These are phyloP conservation scores for Clohesyomyces aquaticus DNA, from an alignment of 495 filamentous ascomycete genomes.

Conservation along the genomic window DNA sequence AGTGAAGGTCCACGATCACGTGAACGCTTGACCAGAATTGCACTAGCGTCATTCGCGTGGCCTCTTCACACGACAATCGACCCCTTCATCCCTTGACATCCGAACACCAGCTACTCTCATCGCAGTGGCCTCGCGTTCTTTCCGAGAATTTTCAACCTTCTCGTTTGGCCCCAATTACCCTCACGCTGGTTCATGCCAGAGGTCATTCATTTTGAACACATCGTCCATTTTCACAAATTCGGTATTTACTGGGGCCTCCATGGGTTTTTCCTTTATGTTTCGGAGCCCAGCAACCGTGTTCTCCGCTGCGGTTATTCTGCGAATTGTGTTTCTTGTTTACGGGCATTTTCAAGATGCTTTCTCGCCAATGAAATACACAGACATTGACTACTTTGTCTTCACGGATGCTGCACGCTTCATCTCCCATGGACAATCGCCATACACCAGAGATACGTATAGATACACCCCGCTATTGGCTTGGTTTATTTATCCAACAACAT, in stretches of 20 bases:
- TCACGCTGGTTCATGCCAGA: not conserved
- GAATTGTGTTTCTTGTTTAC: constrained; percentile 74
- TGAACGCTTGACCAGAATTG: constrained; percentile 2
- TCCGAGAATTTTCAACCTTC: not conserved
- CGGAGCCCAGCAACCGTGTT: constrained; percentile 56
- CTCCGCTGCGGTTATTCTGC: constrained; percentile 66
- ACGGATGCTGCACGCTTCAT: constrained; percentile 91
- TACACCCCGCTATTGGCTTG: constrained; percentile 94
- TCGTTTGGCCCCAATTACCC: not conserved
- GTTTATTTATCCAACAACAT: constrained; percentile 81
- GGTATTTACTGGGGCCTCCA: not conserved
- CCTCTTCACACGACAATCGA: not conserved
- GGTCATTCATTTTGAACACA: not conserved
- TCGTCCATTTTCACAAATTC: not conserved
- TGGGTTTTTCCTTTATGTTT: constrained; percentile 36
- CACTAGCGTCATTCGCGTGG: not conserved
- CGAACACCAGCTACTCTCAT: not conserved
- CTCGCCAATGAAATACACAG: constrained; percentile 93
- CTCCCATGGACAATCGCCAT: constrained; percentile 68
- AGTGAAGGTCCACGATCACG: not conserved
- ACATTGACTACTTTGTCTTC: constrained; percentile 98
- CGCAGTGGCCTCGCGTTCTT: no score
- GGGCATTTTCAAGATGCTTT: constrained; percentile 88
- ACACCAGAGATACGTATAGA: constrained; percentile 88
- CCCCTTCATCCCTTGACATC: not conserved